Conservation (phyloP, 2,329 filamentous ascomycete genomes). For the Herpotrichia juniperi region DNA sequence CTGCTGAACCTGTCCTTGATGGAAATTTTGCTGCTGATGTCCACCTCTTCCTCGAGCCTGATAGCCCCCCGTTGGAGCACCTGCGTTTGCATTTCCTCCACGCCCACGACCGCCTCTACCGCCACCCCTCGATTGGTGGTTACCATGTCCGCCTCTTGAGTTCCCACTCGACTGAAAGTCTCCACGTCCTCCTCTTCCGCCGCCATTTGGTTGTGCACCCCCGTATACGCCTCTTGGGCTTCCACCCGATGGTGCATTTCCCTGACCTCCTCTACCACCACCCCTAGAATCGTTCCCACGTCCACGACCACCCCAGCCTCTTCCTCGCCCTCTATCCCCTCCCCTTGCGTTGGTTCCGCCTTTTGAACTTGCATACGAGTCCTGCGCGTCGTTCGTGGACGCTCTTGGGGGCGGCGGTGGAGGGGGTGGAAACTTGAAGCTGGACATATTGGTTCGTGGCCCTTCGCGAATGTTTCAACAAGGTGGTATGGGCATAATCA, state of each 20-base stretch:
- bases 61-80: constrained; percentile 25
- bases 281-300: constrained; percentile 26
- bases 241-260: constrained; percentile 5
- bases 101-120: constrained; percentile 24
- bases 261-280: constrained; percentile 22
- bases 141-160: constrained; percentile 15
- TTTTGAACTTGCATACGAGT: constrained; percentile 35
- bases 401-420: constrained; percentile 50
- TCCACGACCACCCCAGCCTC: constrained; percentile 19
- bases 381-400: constrained; percentile 31
- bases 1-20: constrained; percentile 14
- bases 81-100: constrained; percentile 12
- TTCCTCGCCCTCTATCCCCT: constrained; percentile 27
- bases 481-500: background rate
- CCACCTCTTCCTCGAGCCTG: constrained; percentile 22
- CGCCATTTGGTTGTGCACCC: constrained; percentile 12
- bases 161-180: constrained; percentile 5
- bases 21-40: constrained; percentile 10
- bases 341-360: constrained; percentile 23
- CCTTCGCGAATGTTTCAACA: background rate
- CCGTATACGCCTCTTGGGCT: constrained; percentile 14
- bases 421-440: constrained; percentile 56
- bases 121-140: constrained; percentile 11
- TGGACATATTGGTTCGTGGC: constrained; percentile 27
- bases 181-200: constrained; percentile 21